phyloP scores from a whole-genome alignment of 139 green algal genomes.

The Chlamydomonas eustigma region DNA sequence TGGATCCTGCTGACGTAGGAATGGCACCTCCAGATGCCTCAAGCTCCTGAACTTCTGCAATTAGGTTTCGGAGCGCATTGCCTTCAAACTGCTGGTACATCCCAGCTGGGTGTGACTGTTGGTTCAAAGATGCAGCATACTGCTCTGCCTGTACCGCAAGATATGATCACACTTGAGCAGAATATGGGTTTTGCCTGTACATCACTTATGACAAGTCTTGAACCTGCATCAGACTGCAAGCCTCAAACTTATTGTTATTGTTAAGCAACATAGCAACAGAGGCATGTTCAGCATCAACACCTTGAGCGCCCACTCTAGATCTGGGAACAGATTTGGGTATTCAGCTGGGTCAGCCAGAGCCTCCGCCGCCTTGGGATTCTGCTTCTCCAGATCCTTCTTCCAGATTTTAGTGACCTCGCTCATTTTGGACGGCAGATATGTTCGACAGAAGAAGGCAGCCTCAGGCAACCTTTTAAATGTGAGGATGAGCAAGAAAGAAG shows the following conservation, averaged over 20 bases:
- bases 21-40: not conserved
- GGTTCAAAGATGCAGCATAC: not conserved
- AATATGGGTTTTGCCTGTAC: not conserved
- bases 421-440: slow-evolving; percentile 66
- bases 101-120: not conserved
- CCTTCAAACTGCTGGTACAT: slow-evolving; percentile 22
- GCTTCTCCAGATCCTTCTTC: slow-evolving; percentile 84
- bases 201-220: not conserved
- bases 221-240: too few species aligned
- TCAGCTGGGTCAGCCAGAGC: slow-evolving; percentile 89
- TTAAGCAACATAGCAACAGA: not conserved
- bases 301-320: slow-evolving; percentile 53
- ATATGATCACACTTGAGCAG: not conserved
- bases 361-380: slow-evolving; percentile 95
- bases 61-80: slow-evolving; percentile 11
- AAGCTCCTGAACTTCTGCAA: slow-evolving; percentile 11
- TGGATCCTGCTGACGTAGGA: not conserved
- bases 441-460: slow-evolving; percentile 93
- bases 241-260: not conserved
- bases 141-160: slow-evolving; percentile 1
- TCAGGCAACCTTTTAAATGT: slow-evolving; percentile 83
- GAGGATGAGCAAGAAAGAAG: slow-evolving; percentile 90
- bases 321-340: slow-evolving; percentile 96
- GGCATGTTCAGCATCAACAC: not conserved
- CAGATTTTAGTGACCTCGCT: slow-evolving; percentile 49